A percentile compares a stretch with the other conserved stretches of the same genome.
Evolutionary conservation across 305 asterid genomes (phyloP).

Genomic region (Fraxinus velutina): DNA sequence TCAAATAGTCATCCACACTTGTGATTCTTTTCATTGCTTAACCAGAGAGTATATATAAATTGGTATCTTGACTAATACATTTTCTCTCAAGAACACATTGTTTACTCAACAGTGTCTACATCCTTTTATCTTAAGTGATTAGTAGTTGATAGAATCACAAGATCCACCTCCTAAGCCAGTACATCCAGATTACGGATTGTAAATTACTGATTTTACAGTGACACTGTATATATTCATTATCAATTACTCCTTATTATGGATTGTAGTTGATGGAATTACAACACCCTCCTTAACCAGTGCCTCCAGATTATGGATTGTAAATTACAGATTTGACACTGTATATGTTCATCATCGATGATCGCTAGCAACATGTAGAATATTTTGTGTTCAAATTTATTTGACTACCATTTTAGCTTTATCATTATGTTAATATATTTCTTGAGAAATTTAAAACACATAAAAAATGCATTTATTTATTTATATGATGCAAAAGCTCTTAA

Average conservation of each 20-base stretch:
- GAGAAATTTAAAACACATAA: not conserved
- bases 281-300: not conserved
- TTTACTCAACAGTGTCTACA: not conserved
- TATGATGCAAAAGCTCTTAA: not conserved
- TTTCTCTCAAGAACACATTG: constrained; percentile 4
- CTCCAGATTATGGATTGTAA: not conserved
- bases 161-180: not conserved
- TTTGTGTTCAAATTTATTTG: not conserved
- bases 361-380: constrained; percentile 2
- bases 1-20: not conserved
- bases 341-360: not conserved
- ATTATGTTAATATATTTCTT: constrained; percentile 1
- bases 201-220: not conserved
- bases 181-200: not conserved
- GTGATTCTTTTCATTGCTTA: not conserved
- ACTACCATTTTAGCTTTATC: constrained; percentile 4
- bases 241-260: not conserved
- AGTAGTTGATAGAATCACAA: constrained; percentile 2
- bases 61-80: not conserved
- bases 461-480: not conserved
- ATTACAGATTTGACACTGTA: not conserved
- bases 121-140: not conserved
- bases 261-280: not conserved
- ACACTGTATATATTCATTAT: not conserved
- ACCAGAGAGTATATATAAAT: not conserved